Conservation (phyloP, 495 filamentous ascomycete species). For the Tuber umbilicatum region DNA sequence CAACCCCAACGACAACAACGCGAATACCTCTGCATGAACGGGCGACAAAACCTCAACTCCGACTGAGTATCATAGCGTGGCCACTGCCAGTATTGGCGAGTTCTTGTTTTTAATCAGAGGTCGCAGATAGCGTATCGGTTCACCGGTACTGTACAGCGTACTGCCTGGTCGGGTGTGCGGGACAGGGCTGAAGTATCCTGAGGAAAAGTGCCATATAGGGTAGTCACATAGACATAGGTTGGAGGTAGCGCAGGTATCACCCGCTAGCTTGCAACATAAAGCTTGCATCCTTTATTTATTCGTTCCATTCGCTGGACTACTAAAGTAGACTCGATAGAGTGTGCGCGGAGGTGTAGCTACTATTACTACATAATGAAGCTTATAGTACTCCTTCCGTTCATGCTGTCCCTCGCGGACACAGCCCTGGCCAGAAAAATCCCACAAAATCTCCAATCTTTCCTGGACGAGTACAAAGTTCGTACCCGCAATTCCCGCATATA, state of each 20-base stretch:
- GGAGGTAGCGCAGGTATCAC: not conserved
- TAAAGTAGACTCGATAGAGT: not conserved
- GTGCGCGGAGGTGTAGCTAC: not conserved
- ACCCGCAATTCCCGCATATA: not conserved
- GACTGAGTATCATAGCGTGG: not conserved
- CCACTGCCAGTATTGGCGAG: not conserved
- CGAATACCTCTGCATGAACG: not conserved
- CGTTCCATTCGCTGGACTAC: not conserved
- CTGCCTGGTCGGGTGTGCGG: not conserved
- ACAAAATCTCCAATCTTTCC: slow-evolving; percentile 25
- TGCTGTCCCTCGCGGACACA: not conserved
- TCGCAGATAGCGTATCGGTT: not conserved
- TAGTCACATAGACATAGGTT: not conserved
- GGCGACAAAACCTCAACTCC: not conserved
- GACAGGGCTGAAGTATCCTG: not conserved
- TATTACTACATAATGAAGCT: not conserved
- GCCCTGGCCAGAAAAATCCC: slow-evolving; percentile 9
- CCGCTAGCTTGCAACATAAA: not conserved
- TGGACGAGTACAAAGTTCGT: slow-evolving; percentile 24
- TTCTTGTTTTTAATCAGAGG: not conserved
- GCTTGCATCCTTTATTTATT: not conserved
- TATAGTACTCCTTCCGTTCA: not conserved
- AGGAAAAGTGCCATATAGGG: not conserved
- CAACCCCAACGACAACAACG: not conserved
- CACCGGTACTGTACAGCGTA: not conserved